A percentile compares a stretch with the other conserved stretches of the same genome.
Conservation (phyloP, 108 stramenopile species). For the Skeletonema costatum region DNA sequence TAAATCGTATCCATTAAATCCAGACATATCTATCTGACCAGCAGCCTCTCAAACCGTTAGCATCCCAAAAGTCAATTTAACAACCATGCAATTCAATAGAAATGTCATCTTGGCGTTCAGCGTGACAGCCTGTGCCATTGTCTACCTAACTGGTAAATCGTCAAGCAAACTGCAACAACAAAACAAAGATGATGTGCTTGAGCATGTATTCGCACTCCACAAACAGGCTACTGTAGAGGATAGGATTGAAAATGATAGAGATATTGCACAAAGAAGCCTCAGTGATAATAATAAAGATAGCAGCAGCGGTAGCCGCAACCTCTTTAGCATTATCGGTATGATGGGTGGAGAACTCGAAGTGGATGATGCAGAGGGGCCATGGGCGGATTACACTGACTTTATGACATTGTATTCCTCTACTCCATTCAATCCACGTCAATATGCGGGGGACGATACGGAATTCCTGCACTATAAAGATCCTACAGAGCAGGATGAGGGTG, state of each 20-base stretch:
- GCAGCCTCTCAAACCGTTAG: neutral
- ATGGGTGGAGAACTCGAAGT: slow-evolving; percentile 22
- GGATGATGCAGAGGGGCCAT: slow-evolving; percentile 16
- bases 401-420: slow-evolving; percentile 26
- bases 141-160: neutral
- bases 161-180: neutral
- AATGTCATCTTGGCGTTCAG: neutral
- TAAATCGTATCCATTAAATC: neutral
- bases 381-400: neutral
- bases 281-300: neutral
- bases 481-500: slow-evolving; percentile 31
- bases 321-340: slow-evolving; percentile 5
- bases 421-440: slow-evolving; percentile 31
- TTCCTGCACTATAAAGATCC: slow-evolving; percentile 41
- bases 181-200: slow-evolving; percentile 4
- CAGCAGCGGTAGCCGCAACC: slow-evolving; percentile 5
- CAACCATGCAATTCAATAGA: neutral
- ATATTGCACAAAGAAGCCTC: neutral
- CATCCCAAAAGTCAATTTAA: neutral
- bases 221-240: slow-evolving; percentile 2
- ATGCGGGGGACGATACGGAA: slow-evolving; percentile 21
- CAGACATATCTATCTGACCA: neutral
- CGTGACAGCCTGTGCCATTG: neutral
- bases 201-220: slow-evolving; percentile 17
- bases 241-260: neutral